Evolutionary conservation across 2,329 filamentous ascomycete genomes (phyloP).

Genomic region (Didymella sp.): DNA sequence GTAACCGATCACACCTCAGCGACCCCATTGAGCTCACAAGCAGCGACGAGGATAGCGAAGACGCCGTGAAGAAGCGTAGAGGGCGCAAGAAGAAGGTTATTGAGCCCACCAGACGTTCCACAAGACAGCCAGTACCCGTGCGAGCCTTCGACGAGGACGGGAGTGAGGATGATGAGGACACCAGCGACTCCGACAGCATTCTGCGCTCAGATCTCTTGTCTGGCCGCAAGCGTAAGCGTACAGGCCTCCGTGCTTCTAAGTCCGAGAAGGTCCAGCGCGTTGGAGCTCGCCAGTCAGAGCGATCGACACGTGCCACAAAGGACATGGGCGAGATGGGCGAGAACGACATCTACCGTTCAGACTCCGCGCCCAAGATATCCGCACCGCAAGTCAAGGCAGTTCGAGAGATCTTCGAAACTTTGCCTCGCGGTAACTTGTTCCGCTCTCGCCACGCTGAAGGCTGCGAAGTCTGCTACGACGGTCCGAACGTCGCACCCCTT

Average conservation of each 20-base stretch:
- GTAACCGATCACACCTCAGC: conserved; percentile 26
- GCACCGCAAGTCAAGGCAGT: conserved; percentile 65
- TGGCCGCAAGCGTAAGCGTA: conserved; percentile 50
- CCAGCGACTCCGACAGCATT: conserved; percentile 43
- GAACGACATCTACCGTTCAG: conserved; percentile 64
- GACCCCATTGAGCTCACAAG: conserved; percentile 15
- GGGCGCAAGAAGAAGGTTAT: conserved; percentile 27
- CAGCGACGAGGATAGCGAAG: conserved; percentile 34
- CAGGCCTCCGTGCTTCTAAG: conserved; percentile 18
- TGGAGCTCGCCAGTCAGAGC: conserved; percentile 54
- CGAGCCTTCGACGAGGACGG: conserved; percentile 27
- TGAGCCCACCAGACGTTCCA: conserved; percentile 41
- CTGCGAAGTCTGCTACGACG: conserved; percentile 76
- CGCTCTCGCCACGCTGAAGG: conserved; percentile 69
- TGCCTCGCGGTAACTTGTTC: conserved; percentile 71
- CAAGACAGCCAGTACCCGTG: conserved; percentile 26
- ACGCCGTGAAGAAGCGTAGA: conserved; percentile 19
- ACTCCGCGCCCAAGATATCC: conserved; percentile 48
- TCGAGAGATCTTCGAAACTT: conserved; percentile 73
- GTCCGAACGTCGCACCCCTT: conserved; percentile 69
- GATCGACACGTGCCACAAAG: conserved; percentile 54
- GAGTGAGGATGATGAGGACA: conserved; percentile 36
- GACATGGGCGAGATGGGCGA: conserved; percentile 63
- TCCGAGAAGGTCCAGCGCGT: conserved; percentile 30
- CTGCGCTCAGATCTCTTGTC: conserved; percentile 53